These are phyloP conservation scores for Diaporthe citri DNA, from an alignment of 2,329 filamentous ascomycete genomes.

Conservation along the genomic window DNA sequence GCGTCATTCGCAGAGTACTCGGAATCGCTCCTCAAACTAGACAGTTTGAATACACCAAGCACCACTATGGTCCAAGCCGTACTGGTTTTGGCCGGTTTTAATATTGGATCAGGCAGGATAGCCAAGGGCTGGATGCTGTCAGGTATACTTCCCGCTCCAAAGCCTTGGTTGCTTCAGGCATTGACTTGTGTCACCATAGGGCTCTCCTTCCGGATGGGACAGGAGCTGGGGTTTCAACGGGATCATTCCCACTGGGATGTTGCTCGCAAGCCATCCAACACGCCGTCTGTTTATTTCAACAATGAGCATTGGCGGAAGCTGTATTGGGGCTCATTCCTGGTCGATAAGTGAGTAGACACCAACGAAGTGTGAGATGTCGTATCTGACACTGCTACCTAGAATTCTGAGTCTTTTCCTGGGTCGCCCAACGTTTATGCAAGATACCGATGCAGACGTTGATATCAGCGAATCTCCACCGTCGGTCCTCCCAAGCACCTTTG, in stretches of 20 bases:
- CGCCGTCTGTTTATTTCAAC: neutral
- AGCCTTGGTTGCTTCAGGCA: neutral
- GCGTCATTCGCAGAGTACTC: neutral
- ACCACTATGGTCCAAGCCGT: neutral
- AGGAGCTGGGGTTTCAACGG: slow-evolving; percentile 40
- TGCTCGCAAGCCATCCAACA: neutral
- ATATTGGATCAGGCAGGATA: neutral
- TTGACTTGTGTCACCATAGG: slow-evolving; percentile 29
- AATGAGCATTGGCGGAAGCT: slow-evolving; percentile 21
- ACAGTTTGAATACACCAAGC: neutral
- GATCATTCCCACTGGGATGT: slow-evolving; percentile 28
- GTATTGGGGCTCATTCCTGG: slow-evolving; percentile 1
- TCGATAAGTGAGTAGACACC: neutral
- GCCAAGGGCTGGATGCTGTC: slow-evolving; percentile 15
- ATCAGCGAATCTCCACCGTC: slow-evolving; percentile 14
- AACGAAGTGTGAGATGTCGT: no score
- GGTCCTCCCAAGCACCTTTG: neutral
- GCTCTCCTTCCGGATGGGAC: slow-evolving; percentile 42
- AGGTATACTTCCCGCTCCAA: neutral
- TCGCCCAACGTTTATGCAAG: slow-evolving; percentile 10
- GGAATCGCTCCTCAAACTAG: neutral
- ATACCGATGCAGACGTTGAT: neutral
- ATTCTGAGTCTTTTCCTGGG: neutral
- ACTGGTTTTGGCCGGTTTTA: neutral
- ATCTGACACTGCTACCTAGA: neutral